Percentiles rank a stretch among this genome's conserved stretches.
Conservation (phyloP, 345 rosid genomes). For the Hibiscus trionum region DNA sequence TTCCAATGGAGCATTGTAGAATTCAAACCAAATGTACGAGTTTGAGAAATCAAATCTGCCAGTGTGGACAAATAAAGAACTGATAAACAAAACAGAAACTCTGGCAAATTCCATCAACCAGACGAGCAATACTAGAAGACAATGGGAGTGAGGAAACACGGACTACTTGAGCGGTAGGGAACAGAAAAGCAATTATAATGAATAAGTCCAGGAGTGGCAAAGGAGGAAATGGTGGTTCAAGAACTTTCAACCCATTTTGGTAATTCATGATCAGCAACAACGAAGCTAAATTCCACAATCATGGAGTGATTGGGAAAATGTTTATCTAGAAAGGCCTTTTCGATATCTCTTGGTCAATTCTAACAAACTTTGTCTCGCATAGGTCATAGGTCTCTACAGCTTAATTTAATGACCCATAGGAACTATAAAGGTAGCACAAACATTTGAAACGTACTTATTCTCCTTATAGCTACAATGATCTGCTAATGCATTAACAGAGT, state of each 20-base stretch:
- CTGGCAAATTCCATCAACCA: not conserved
- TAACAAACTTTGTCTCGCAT: not conserved
- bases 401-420: no score
- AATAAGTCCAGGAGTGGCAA: not conserved
- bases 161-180: not conserved
- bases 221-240: not conserved
- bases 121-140: not conserved
- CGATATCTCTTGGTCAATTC: not conserved
- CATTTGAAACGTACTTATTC: not conserved
- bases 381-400: not conserved
- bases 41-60: constrained; percentile 80
- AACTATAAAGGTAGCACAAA: no score
- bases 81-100: constrained; percentile 6
- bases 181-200: not conserved
- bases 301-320: not conserved
- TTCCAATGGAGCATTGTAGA: constrained; percentile 72
- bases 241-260: not conserved
- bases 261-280: not conserved
- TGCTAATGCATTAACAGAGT: not conserved
- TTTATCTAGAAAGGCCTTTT: not conserved
- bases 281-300: not conserved
- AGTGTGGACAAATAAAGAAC: constrained; percentile 4
- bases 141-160: not conserved
- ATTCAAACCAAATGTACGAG: constrained; percentile 89
- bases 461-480: not conserved